Evolutionary conservation across 2,329 filamentous ascomycete genomes (phyloP), one percentile per base, ranked within the genome.

Genomic region (Aspergillus pseudoglaucus): DNA sequence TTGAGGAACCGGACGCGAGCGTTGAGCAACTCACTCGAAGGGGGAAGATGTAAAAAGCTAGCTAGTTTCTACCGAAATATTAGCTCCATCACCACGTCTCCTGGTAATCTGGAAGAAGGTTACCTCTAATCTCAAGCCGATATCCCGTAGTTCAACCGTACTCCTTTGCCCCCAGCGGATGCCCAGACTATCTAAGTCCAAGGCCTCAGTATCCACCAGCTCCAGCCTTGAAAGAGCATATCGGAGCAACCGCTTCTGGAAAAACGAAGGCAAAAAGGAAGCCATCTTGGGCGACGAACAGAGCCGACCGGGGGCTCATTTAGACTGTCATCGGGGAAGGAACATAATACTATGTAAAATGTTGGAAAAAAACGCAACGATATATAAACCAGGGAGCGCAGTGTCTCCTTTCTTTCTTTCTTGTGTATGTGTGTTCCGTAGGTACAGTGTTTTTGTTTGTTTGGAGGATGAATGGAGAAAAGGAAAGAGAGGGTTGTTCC

Each of bases 231-330:
- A 85, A 38, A 98, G 75, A 44, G 85, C 88, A 74, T 93, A 95
- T 57, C 88, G 85, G 55, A 97, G 79, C 60, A 97, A 78, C 67
- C 86, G 84, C 78, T 93, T 95, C 72, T 90, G 88, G 76, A 95
- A 75, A 58, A 76, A 88, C 58, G 82, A 87, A 54, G 89, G 84
- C 61, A 93, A 80, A 65, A 88, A 83, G 64, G 79, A 83, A 46
- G 84, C 82, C 87, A 90, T 90, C 67, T 58, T 63, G 55, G 54
- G 51, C 49, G 40, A 17, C 49, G 38, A 48, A 35, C 45, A 52
- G 60, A 66, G 66, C 65, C 61, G 50, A 57, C 51, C 47, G 50
- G 48, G 47, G 60, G 60, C 62, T 64, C 59, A 62, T 53, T 44
- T 54, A 53, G 42, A 32, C 25, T 49, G 52, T 64, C 62, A 67